Conservation (phyloP, 2,329 filamentous ascomycete genomes). For the Clonostachys rosea region DNA sequence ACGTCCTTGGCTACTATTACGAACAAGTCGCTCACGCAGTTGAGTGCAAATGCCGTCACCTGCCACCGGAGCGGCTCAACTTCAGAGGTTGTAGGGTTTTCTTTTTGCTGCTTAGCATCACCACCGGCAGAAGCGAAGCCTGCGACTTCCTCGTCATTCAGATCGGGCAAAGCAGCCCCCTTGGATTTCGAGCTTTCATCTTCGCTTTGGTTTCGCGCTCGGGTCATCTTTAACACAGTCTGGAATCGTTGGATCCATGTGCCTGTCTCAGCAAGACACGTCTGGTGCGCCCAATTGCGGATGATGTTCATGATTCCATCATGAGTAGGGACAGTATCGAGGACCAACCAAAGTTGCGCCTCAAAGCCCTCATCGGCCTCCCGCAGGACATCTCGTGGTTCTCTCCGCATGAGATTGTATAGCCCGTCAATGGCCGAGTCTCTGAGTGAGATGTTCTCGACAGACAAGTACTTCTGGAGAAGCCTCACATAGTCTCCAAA, state of each 20-base stretch:
- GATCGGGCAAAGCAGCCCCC: slow-evolving; percentile 59
- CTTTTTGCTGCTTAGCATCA: slow-evolving; percentile 52
- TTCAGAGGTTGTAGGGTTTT: slow-evolving; percentile 45
- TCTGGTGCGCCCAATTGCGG: slow-evolving; percentile 89
- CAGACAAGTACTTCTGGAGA: slow-evolving; percentile 73
- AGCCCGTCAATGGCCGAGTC: slow-evolving; percentile 83
- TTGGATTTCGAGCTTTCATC: slow-evolving; percentile 36
- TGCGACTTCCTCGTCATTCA: slow-evolving; percentile 94
- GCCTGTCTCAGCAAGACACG: slow-evolving; percentile 72
- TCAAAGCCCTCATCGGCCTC: slow-evolving; percentile 77
- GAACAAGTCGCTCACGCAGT: slow-evolving; percentile 80
- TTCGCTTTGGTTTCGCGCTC: slow-evolving; percentile 58
- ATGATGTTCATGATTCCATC: slow-evolving; percentile 83
- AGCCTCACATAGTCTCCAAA: slow-evolving; percentile 79
- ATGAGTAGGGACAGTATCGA: slow-evolving; percentile 74
- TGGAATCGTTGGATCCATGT: slow-evolving; percentile 90
- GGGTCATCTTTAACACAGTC: slow-evolving; percentile 81
- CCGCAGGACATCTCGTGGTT: slow-evolving; percentile 76
- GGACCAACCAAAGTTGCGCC: slow-evolving; percentile 84
- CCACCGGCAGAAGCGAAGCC: slow-evolving; percentile 80
- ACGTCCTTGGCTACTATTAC: slow-evolving; percentile 74
- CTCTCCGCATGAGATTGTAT: slow-evolving; percentile 91
- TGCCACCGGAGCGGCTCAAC: slow-evolving; percentile 95
- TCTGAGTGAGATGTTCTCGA: slow-evolving; percentile 62
- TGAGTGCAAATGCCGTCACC: slow-evolving; percentile 89